Base-by-base conservation (phyloP, 192 early-diverging fungal species). In the Coemansia sp. region DNA sequence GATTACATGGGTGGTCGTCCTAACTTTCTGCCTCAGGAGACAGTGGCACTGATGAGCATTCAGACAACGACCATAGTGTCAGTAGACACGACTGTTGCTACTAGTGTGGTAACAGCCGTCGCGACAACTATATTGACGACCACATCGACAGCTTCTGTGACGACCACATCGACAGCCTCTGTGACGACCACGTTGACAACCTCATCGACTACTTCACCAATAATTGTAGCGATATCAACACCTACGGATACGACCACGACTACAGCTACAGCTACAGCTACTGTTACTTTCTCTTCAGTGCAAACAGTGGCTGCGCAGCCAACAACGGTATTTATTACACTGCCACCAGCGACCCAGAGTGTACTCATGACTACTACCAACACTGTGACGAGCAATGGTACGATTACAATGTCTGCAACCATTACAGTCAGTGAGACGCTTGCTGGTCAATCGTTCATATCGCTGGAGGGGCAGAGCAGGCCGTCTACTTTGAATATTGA, bases 251-350 rank as follows among this genome's bases (percentile, higher is more conserved):
- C 64, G 12, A 34, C 12, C 0, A 27, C 24, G 24, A 24, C 24
- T 24, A 71, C 65, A 22, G 44, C 12, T 1, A 71, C 65, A 22
- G 44, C 12, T 1, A 71, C 65, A 22, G 44, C 50, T 0, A 62
- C 64, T n/a, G n/a, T 36, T 24, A 60, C 64, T 27, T 40, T 58
- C 5, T 36, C 20, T 10, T n/a, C 48, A 8, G 6, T 50, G 48
- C 20, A 22, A 8, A 50, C 48, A 24, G 48, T 24, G 20, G 19
- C n/a, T 22, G 48, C 48, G 6, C 48, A n/a, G 11, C 48, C 48
- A 22, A 20, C 48, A 50, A 50, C 48, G 2, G 48, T 50, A 6
- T 50, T 20, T 19, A 24, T 50, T 24, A 50, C 48, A 11, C 48
- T 50, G 19, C 48, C 48, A 7, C 48, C 48, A 50, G 48, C 20